Percentiles rank a stretch among this genome's conserved stretches.
These are phyloP conservation scores for Viridothelium virens DNA, from an alignment of 495 filamentous ascomycete species.

Conservation along the genomic window DNA sequence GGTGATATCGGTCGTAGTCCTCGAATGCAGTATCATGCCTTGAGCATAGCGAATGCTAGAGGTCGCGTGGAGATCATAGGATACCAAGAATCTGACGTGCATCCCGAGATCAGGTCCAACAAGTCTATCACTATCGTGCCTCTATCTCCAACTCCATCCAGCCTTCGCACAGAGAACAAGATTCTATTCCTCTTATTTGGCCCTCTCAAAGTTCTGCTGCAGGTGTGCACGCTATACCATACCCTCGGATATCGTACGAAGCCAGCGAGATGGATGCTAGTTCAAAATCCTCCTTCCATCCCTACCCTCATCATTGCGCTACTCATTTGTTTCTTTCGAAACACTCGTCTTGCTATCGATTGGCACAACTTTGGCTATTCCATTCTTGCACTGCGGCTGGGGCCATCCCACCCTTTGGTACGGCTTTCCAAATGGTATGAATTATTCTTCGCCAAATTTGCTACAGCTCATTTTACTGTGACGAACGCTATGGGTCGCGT, in stretches of 20 bases:
- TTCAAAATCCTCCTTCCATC: slow-evolving; percentile 93
- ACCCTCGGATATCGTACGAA: slow-evolving; percentile 65
- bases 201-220: slow-evolving; percentile 80
- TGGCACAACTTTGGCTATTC: slow-evolving; percentile 99
- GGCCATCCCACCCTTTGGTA: slow-evolving; percentile 64
- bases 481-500: slow-evolving; percentile 78
- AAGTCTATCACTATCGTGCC: slow-evolving; percentile 60
- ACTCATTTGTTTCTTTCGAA: slow-evolving; percentile 65
- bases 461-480: slow-evolving; percentile 73
- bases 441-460: slow-evolving; percentile 55
- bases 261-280: slow-evolving; percentile 70
- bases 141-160: slow-evolving; percentile 52
- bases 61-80: slow-evolving; percentile 78
- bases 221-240: slow-evolving; percentile 59
- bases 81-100: slow-evolving; percentile 65
- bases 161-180: slow-evolving; percentile 59
- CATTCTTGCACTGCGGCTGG: slow-evolving; percentile 69
- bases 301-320: slow-evolving; percentile 73
- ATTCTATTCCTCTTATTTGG: slow-evolving; percentile 71
- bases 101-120: slow-evolving; percentile 63
- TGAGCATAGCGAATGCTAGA: slow-evolving; percentile 82
- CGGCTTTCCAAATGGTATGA: slow-evolving; percentile 70
- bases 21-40: slow-evolving; percentile 96
- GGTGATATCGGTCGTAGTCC: slow-evolving; percentile 94
- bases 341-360: slow-evolving; percentile 79